Evolutionary conservation across 805 yeast species (phyloP).

Genomic region (Starmera amethionina): DNA sequence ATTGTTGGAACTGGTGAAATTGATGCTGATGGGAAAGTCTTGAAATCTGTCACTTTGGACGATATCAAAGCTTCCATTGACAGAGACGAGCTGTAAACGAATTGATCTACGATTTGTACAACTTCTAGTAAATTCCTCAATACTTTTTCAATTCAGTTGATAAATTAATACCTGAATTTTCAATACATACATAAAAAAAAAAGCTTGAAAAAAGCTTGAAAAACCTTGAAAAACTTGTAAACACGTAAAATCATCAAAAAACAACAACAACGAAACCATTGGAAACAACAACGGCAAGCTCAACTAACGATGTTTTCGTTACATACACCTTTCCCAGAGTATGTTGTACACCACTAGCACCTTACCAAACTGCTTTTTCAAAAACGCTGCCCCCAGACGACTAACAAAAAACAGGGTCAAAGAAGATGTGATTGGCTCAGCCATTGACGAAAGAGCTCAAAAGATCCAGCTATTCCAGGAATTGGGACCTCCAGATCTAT

Average conservation of each 20-base stretch:
- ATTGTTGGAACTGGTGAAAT: slow-evolving; percentile 69
- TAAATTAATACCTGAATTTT: no score
- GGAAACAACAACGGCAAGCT: no score
- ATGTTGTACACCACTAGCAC: slow-evolving; percentile 14
- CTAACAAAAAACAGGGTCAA: slow-evolving; percentile 27
- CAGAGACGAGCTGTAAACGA: slow-evolving; percentile 26
- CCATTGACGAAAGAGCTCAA: slow-evolving; percentile 54
- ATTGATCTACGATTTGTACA: no score
- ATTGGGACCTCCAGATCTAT: slow-evolving; percentile 70
- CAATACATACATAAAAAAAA: no score
- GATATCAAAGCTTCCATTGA: slow-evolving; percentile 9
- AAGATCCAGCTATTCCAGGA: slow-evolving; percentile 51
- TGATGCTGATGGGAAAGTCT: slow-evolving; percentile 22
- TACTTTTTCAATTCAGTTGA: not conserved
- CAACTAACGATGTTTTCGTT: slow-evolving; percentile 23
- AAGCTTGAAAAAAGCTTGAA: no score
- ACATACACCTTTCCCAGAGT: slow-evolving; percentile 59
- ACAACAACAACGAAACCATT: no score
- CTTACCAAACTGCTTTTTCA: no score
- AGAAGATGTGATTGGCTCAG: slow-evolving; percentile 49
- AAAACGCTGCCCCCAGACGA: no score
- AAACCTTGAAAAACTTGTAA: no score
- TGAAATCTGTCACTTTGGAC: slow-evolving; percentile 13
- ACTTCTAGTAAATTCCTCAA: not conserved
- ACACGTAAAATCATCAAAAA: no score